Base-by-base conservation (phyloP, 192 early-diverging fungal species). In the Gamsiella multidivaricata region DNA sequence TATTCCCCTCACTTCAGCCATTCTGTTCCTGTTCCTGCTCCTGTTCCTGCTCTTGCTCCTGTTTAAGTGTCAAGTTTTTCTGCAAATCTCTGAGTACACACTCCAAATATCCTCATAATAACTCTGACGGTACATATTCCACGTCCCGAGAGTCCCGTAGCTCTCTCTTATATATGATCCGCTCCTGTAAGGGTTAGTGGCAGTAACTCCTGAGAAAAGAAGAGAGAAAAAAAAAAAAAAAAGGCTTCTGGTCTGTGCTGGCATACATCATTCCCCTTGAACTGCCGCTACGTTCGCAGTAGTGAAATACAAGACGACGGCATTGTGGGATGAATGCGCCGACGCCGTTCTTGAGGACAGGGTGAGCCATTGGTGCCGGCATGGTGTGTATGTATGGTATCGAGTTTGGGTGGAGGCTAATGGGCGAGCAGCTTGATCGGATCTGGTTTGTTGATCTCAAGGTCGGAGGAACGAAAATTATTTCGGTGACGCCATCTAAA, bases 201-300 rank as follows among this genome's bases (percentile, higher is more conserved):
- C n/a, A n/a, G n/a, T n/a, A n/a, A 15, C 34, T 63, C 20, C 32
- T 33, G 15, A 29, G 32, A 61, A 17, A 62, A 33, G 46, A 46
- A 41, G n/a, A 9, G 0, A 25, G 45, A 20, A 70, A 17, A 60
- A 43, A 56, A 33, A 36, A 25, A 49, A 12, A 36, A 28, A n/a
- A 54, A 8, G 14, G 10, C n/a, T 37, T 34, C 83, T n/a, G n/a
- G n/a, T n/a, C n/a, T n/a, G n/a, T n/a, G n/a, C n/a, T n/a, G n/a
- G n/a, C n/a, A n/a, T 85, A 88, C 88, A 90, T 83, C 88, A 93
- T 91, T 37, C 90, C 87, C 39, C 85, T 83, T 82, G 88, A 91
- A 78, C 90, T 92, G 57, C 91, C 93, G 55, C 91, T 87, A 47
- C 89, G 89, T 82, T 94, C 93, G 79, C 93, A 93, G 73, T 94